Evolutionary conservation across 805 yeast species (phyloP).

Genomic region (Zygosaccharomyces kombuchaensis): DNA sequence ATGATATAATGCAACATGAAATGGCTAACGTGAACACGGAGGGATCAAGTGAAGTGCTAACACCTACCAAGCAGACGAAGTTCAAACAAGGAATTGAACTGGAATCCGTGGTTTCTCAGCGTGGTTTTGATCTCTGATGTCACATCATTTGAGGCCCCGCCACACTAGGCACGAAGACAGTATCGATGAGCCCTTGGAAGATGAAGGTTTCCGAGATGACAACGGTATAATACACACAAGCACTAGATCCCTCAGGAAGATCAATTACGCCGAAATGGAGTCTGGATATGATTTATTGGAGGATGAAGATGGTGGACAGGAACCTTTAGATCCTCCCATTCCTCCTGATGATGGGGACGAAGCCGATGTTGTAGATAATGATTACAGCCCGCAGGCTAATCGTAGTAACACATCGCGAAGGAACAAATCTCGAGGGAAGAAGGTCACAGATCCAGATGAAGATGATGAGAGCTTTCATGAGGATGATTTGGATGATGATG

Average conservation of each 20-base stretch:
- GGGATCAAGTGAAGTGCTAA: not conserved
- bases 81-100: not conserved
- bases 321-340: not conserved
- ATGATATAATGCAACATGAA: conserved; percentile 2
- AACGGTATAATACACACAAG: conserved; percentile 31
- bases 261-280: conserved; percentile 38
- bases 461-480: conserved; percentile 37
- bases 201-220: conserved; percentile 26
- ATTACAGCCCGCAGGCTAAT: conserved; percentile 9
- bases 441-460: conserved; percentile 18
- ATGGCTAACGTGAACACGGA: not conserved
- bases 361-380: conserved; percentile 8
- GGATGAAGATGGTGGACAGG: conserved; percentile 18
- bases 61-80: not conserved
- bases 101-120: not conserved
- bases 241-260: conserved; percentile 32
- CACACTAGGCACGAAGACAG: conserved; percentile 11
- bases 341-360: conserved; percentile 19
- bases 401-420: conserved; percentile 2
- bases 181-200: conserved; percentile 14
- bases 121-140: conserved; percentile 8
- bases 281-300: conserved; percentile 31
- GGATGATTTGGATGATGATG: conserved; percentile 32
- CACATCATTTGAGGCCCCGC: conserved; percentile 14
- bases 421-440: conserved; percentile 9